Base-by-base conservation (phyloP, 768 basidiomycete species). In the Gloeophyllum trabeum region DNA sequence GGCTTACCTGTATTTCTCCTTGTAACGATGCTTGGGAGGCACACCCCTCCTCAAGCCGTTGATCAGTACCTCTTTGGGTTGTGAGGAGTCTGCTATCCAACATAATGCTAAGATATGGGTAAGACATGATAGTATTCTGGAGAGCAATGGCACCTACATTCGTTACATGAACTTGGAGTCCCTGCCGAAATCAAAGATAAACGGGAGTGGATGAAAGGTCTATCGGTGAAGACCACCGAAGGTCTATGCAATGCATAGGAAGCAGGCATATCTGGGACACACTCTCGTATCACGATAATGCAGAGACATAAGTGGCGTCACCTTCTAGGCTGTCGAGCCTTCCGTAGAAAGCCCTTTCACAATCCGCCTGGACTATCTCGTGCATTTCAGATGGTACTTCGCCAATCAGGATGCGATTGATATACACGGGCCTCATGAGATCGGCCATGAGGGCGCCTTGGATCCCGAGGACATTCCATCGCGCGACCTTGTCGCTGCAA, bases 401-500 rank as follows among this genome's bases (percentile, higher is more conserved):
- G 1, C 91, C 88, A 2, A 98, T 65, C 41, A 91, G 62, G 14
- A 97, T 60, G 20, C 57, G 53, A 34, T 63, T 58, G 18, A 93
- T 59, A 53, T 89, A 89, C 5, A 93, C 43, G 0, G 86, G 85
- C 3, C 49, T 51, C 30, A 77, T 61, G 47, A 73, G 65, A 13
- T 46, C 61, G 4, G 79, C 70, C 2, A 74, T 73, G 38, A 96
- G 63, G 1, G 86, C 81, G 3, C 94, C 93, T 54, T 94, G 90
- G 20, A 94, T 66, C 0, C 93, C 93, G 3, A 90, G 64, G 0
- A 82, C 73, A 42, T 70, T 77, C 91, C 92, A 98, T 4, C 73
- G 62, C 0, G 90, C 89, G 32, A 98, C 81, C 61, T 98, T 98
- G 57, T 98, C 93, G 49, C 85, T 89, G 61, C 93, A 98, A 0